Evolutionary conservation across 2,329 filamentous ascomycete genomes (phyloP).

Genomic region (Coniochaeta prunicola): DNA sequence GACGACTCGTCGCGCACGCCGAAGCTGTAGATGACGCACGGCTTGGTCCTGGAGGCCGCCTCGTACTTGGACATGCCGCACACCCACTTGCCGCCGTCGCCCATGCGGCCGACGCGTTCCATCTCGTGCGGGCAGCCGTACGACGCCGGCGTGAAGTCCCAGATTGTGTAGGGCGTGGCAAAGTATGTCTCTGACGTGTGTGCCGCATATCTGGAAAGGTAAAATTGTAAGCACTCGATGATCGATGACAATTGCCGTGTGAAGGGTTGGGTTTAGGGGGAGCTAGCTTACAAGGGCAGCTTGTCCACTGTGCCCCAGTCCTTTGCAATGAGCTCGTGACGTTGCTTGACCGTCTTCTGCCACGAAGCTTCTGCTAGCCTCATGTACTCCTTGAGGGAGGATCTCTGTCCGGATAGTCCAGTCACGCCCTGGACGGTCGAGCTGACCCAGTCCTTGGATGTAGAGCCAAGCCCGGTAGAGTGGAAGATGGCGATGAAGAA

Average conservation of each 20-base stretch:
- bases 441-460: conserved; percentile 16
- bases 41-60: conserved; percentile 11
- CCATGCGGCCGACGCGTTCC: conserved; percentile 28
- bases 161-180: conserved; percentile 25
- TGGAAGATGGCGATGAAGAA: conserved; percentile 17
- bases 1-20: conserved; percentile 28
- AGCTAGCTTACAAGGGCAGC: conserved; percentile 16
- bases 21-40: conserved; percentile 30
- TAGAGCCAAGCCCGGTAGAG: conserved; percentile 10
- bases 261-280: neutral
- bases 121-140: conserved; percentile 32
- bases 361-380: conserved; percentile 14
- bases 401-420: conserved; percentile 2
- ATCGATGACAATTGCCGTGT: neutral
- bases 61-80: conserved; percentile 32
- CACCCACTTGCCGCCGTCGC: conserved; percentile 35
- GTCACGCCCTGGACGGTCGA: conserved; percentile 8
- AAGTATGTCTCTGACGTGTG: conserved; percentile 8
- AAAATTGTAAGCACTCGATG: neutral
- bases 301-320: conserved; percentile 15
- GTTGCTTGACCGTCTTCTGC: conserved; percentile 20
- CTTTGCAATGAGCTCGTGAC: conserved; percentile 17
- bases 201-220: conserved; percentile 7
- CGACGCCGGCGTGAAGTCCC: conserved; percentile 30
- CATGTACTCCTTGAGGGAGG: conserved; percentile 12